phyloP scores from a whole-genome alignment of 805 yeast species.

The Cyberlindnera meyerae region DNA sequence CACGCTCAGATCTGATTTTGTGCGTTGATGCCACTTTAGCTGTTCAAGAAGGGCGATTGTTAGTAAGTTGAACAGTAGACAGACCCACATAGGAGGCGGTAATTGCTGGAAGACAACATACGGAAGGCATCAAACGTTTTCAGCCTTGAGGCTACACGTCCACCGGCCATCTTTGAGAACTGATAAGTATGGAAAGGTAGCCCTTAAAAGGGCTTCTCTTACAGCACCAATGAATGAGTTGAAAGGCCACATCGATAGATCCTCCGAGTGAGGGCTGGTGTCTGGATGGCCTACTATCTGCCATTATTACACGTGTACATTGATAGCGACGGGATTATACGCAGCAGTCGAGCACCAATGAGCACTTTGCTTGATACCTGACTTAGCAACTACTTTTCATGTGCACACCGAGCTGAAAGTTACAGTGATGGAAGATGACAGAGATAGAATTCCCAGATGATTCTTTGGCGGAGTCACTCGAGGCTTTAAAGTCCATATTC shows the following conservation, averaged over 20 bases:
- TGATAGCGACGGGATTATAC: neutral
- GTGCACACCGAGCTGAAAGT: no score
- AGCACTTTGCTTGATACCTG: no score
- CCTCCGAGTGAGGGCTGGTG: no score
- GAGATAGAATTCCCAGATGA: no score
- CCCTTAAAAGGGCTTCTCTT: no score
- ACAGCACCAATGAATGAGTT: no score
- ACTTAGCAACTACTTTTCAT: no score
- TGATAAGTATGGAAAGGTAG: neutral
- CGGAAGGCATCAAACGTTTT: slow-evolving; percentile 70
- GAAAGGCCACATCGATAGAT: neutral
- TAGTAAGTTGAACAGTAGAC: slow-evolving; percentile 2
- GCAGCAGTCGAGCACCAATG: no score
- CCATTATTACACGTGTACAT: neutral
- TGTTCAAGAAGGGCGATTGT: slow-evolving; percentile 17
- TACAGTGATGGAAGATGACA: no score
- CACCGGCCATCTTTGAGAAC: neutral
- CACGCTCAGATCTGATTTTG: slow-evolving; percentile 68
- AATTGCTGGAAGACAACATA: slow-evolving; percentile 29
- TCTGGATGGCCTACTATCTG: no score
- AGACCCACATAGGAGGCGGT: no score
- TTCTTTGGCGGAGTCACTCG: slow-evolving; percentile 35
- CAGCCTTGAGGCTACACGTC: slow-evolving; percentile 22
- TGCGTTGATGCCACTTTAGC: slow-evolving; percentile 70
- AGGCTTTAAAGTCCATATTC: slow-evolving; percentile 36